Base-by-base conservation (phyloP, 768 basidiomycete genomes). In the Podaxis sp. region DNA sequence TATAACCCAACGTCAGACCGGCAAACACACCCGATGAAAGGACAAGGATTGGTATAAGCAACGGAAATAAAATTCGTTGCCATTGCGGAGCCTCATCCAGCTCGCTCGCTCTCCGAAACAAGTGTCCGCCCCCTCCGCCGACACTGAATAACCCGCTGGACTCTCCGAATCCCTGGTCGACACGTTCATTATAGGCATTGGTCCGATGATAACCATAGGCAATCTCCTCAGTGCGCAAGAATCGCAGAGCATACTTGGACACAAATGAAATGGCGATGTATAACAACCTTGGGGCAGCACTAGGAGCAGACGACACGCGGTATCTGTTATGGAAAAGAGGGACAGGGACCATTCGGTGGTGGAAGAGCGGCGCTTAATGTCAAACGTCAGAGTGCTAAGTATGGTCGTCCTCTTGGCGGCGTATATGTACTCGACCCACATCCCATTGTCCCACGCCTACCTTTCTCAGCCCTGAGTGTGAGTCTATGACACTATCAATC, bases 1-100 rank as follows among this genome's bases (percentile, higher is more conserved):
- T 94, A 72, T 93, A 95, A 36, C 93, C 93, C 50, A 95, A 77
- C 61, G 94, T 95, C 65, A 95, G 78, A 73, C 94, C 91, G 80
- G 93, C 93, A 83, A 95, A 94, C 61, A 93, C 67, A 70, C 93
- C 93, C 61, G 90, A 93, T 64, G 89, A 69, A 51, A 93, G 70
- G 55, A 95, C 93, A 67, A 94, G 87, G 36, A 93, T 69, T 55
- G 93, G 93, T 47, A 95, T 93, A 74, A 95, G 87, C 47, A 75
- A 67, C 47, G 71, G 77, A 55, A 80, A 81, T 55, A 71, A 71
- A 63, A 78, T 77, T 61, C 68, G 68, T 61, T 70, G 70, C 18
- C 73, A 54, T 11, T 62, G 57, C 58, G 74, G 69, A 1, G 67
- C 70, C 62, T 76, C 63, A 61, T 53, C 42, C 14, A 76, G 72